Evolutionary conservation across 371 early-diverging fungal genomes (phyloP).

Genomic region (Gilbertella persicaria): DNA sequence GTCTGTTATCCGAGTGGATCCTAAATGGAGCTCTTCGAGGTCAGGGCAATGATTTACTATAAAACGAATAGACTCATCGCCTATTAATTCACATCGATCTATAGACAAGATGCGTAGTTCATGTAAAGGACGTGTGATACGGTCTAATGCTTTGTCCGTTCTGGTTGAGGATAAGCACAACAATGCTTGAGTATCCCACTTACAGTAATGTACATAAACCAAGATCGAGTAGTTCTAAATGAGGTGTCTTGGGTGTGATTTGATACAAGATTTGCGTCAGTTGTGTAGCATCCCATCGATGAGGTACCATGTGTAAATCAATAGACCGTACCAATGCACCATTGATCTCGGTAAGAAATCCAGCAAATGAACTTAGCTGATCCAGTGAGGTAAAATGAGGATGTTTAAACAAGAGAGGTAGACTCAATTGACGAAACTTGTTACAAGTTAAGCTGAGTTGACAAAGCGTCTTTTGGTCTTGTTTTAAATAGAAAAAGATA

Average conservation of each 20-base stretch:
- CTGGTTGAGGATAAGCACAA: neutral
- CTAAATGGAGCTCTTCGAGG: constrained; percentile 17
- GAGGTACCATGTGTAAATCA: constrained; percentile 23
- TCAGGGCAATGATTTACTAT: constrained; percentile 8
- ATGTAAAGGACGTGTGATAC: constrained; percentile 6
- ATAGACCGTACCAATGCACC: constrained; percentile 10
- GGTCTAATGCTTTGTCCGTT: constrained; percentile 11
- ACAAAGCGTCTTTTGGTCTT: constrained; percentile 12
- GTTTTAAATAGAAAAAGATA: constrained; percentile 25
- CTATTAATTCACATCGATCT: constrained; percentile 14
- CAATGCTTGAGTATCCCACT: neutral
- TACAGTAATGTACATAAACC: constrained; percentile 16
- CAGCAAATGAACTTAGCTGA: constrained; percentile 13
- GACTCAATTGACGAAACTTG: neutral
- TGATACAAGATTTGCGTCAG: neutral
- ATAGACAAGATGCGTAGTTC: constrained; percentile 18
- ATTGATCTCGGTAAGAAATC: neutral
- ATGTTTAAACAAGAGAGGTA: constrained; percentile 14
- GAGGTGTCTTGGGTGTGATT: constrained; percentile 12
- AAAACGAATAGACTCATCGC: constrained; percentile 12
- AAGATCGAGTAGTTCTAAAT: constrained; percentile 22
- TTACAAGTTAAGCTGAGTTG: constrained; percentile 9
- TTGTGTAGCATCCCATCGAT: constrained; percentile 17
- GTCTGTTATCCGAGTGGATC: constrained; percentile 20
- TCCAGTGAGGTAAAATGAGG: constrained; percentile 15